Percentiles rank a stretch among this genome's conserved stretches.
These are phyloP conservation scores for Calonectria pteridis DNA, from an alignment of 2,329 filamentous ascomycete species.

Conservation along the genomic window DNA sequence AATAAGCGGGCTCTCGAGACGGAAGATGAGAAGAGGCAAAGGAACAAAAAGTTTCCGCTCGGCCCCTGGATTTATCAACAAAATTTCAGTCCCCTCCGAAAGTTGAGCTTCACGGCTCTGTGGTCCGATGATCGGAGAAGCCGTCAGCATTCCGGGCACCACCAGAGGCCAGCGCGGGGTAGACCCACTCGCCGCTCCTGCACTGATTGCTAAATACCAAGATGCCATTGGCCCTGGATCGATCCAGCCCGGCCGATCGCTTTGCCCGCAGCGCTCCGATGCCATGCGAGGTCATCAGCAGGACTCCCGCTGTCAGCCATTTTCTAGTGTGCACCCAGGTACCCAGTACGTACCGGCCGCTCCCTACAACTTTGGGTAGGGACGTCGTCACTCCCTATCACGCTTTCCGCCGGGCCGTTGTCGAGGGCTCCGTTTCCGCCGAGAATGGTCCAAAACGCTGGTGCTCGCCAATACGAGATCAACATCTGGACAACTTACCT, in stretches of 20 bases:
- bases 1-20: conserved; percentile 20
- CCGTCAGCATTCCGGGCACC: conserved; percentile 43
- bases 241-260: conserved; percentile 37
- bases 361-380: neutral
- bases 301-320: conserved; percentile 16
- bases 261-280: conserved; percentile 43
- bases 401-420: conserved; percentile 10
- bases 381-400: neutral
- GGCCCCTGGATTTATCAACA: conserved; percentile 43
- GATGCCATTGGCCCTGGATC: conserved; percentile 39
- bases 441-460: neutral
- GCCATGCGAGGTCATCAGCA: conserved; percentile 30
- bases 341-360: conserved; percentile 6
- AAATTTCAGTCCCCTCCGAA: conserved; percentile 39
- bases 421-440: neutral
- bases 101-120: conserved; percentile 43
- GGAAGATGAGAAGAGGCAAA: conserved; percentile 29
- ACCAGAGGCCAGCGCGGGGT: conserved; percentile 46
- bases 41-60: conserved; percentile 30
- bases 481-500: neutral
- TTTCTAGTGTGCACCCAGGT: conserved; percentile 10
- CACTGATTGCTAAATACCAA: conserved; percentile 47
- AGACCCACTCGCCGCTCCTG: conserved; percentile 38
- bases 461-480: conserved; percentile 4
- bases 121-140: conserved; percentile 49